Percentiles rank a stretch among this genome's conserved stretches.
phyloP scores from a whole-genome alignment of 345 rosid species.

The Syzygium jambos region DNA sequence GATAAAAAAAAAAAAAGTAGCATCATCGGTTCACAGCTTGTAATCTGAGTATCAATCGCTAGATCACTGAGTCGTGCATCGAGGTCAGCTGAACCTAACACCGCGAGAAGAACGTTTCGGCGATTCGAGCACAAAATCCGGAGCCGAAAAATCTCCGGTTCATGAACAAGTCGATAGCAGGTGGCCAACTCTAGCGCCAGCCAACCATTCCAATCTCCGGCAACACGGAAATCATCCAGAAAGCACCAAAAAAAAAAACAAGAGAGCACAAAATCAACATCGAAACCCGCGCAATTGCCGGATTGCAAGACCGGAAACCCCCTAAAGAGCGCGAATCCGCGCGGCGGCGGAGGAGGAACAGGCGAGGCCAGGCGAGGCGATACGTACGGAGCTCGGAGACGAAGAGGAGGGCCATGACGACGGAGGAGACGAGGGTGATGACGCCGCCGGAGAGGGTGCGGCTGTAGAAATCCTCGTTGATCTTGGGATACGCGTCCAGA shows the following conservation, averaged over 20 bases:
- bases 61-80: background rate
- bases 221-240: background rate
- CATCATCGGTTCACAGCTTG: background rate
- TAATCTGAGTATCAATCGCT: background rate
- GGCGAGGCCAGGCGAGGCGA: background rate
- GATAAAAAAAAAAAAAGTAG: background rate
- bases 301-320: background rate
- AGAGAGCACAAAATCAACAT: background rate
- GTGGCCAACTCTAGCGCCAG: background rate
- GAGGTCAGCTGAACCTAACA: background rate
- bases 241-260: background rate
- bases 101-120: background rate
- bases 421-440: slow-evolving; percentile 78
- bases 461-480: slow-evolving; percentile 95
- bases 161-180: background rate
- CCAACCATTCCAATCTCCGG: background rate
- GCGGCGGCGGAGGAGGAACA: background rate
- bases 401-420: slow-evolving; percentile 92
- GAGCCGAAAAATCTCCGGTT: background rate
- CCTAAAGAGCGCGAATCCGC: background rate
- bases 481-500: slow-evolving; percentile 92
- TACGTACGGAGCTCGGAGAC: slow-evolving; percentile 78
- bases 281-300: background rate
- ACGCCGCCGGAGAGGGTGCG: slow-evolving; percentile 94
- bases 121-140: background rate